Evolutionary conservation across 163 green algal genomes (phyloP).

Genomic region (Trebouxia gelatinosa): DNA sequence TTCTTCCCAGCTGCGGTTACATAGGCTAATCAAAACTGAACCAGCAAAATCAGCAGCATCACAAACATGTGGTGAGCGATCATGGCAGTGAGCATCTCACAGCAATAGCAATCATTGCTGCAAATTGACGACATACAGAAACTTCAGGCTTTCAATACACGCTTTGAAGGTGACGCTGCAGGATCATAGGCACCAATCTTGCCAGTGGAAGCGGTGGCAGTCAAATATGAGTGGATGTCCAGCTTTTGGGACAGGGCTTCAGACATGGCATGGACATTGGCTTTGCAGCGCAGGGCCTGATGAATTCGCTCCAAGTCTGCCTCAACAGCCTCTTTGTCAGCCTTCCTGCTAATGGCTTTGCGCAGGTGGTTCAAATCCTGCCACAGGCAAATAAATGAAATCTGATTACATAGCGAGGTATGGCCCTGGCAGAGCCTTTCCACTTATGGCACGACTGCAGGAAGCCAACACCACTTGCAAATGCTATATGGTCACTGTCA

Average conservation of each 20-base stretch:
- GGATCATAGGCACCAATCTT: slow-evolving; percentile 10
- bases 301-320: slow-evolving; percentile 3
- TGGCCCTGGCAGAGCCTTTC: too few relatives aligned
- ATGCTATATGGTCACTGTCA: background rate
- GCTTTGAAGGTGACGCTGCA: background rate
- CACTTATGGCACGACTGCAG: too few relatives aligned
- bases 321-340: slow-evolving; percentile 23
- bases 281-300: slow-evolving; percentile 18
- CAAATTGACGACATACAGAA: background rate
- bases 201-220: background rate
- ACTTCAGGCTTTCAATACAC: too few relatives aligned
- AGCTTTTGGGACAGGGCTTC: slow-evolving; percentile 23
- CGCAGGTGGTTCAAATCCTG: slow-evolving; percentile 23
- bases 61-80: too few relatives aligned
- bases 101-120: too few relatives aligned
- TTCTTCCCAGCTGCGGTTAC: too few relatives aligned
- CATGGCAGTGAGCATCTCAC: too few relatives aligned
- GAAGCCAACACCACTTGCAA: background rate
- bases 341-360: slow-evolving; percentile 22
- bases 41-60: too few relatives aligned
- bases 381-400: too few relatives aligned
- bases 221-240: slow-evolving; percentile 25
- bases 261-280: slow-evolving; percentile 24
- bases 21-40: too few relatives aligned
- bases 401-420: background rate